phyloP scores from a whole-genome alignment of 495 filamentous ascomycete species.

The Cercophora newfieldiana region DNA sequence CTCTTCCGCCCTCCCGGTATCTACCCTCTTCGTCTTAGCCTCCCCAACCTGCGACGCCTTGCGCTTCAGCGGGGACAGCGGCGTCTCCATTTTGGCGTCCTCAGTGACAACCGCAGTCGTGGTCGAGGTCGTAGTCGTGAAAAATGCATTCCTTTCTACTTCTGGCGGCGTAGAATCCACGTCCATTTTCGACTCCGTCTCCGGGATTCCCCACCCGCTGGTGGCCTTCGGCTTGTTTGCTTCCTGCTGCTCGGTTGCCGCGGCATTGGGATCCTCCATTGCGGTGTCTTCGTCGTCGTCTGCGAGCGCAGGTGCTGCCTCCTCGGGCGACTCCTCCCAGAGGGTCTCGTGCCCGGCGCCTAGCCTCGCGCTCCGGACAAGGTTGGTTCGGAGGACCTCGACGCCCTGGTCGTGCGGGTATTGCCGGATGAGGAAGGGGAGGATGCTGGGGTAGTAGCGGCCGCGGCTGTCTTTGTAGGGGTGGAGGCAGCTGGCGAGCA shows the following conservation, averaged over 20 bases:
- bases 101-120: background rate
- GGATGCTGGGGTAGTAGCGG: constrained; percentile 63
- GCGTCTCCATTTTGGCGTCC: constrained; percentile 9
- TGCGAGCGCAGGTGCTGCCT: constrained; percentile 9
- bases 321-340: constrained; percentile 19
- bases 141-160: constrained; percentile 23
- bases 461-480: constrained; percentile 62
- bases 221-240: constrained; percentile 23
- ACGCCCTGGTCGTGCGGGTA: constrained; percentile 62
- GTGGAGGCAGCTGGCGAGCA: constrained; percentile 78
- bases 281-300: background rate
- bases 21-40: constrained; percentile 10
- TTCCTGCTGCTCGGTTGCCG: constrained; percentile 16
- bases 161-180: constrained; percentile 26
- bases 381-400: constrained; percentile 61
- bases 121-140: background rate
- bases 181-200: constrained; percentile 19
- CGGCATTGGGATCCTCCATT: background rate
- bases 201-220: background rate
- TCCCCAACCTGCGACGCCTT: constrained; percentile 29
- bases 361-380: constrained; percentile 37
- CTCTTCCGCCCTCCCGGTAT: background rate
- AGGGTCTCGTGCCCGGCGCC: background rate
- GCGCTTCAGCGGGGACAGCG: constrained; percentile 41
- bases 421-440: constrained; percentile 69